These are phyloP conservation scores for Colletotrichum euphorbiae DNA, from an alignment of 2,329 filamentous ascomycete genomes.

Conservation along the genomic window DNA sequence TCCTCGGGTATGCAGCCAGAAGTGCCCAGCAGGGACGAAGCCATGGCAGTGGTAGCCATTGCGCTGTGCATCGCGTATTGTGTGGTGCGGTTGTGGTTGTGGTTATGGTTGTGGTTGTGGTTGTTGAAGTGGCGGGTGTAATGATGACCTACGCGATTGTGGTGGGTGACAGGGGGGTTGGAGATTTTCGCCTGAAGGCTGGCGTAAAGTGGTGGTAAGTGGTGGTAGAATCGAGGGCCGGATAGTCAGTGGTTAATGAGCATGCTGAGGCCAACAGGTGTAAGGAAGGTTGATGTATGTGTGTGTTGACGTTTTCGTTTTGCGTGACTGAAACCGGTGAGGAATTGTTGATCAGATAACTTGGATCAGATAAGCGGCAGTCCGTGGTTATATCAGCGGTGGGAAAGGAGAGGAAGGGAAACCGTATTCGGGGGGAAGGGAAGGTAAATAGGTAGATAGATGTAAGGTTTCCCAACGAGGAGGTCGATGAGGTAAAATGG, in stretches of 20 bases:
- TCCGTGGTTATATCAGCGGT: constrained; percentile 11
- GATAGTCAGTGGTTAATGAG: constrained; percentile 33
- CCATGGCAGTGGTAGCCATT: constrained; percentile 50
- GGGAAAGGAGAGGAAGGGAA: background rate
- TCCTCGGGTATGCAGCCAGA: constrained; percentile 59
- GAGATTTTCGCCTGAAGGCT: constrained; percentile 19
- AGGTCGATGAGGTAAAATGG: constrained; percentile 29
- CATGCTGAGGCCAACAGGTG: constrained; percentile 13
- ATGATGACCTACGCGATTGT: constrained; percentile 12
- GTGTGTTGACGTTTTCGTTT: constrained; percentile 10
- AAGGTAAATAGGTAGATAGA: background rate
- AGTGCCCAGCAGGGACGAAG: constrained; percentile 55
- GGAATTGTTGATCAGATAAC: constrained; percentile 38
- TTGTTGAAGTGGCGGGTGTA: constrained; percentile 15
- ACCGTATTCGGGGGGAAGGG: background rate
- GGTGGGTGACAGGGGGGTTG: constrained; percentile 17
- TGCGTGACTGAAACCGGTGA: constrained; percentile 22
- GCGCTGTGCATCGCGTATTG: constrained; percentile 40
- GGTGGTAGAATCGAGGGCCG: constrained; percentile 24
- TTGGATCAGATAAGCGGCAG: constrained; percentile 37
- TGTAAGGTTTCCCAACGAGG: constrained; percentile 21
- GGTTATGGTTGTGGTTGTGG: too few species aligned
- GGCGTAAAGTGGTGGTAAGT: constrained; percentile 27
- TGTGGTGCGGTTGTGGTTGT: background rate
- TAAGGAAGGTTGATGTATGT: background rate